Evolutionary conservation across 495 filamentous ascomycete species (phyloP), one percentile per base, ranked within the genome.

Genomic region (Chaetomium cochliodes): DNA sequence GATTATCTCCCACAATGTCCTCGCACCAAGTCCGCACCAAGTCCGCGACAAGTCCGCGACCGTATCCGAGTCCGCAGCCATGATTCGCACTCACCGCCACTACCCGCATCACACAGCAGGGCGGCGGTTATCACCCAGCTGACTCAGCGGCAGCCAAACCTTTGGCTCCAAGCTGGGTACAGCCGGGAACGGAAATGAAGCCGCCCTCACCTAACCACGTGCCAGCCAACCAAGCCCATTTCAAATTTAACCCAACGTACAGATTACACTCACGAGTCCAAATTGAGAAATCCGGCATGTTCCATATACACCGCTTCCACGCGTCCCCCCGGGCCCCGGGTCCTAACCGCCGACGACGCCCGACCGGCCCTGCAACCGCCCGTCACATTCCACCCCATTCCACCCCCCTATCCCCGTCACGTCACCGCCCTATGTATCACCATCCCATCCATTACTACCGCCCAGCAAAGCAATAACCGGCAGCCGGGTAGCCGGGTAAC

Each of bases 71-170:
- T 9, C 41, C 11, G 13, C 41, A 3, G 13, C 41, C 41, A 1
- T 7, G 33, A 37, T 9, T 18, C 41, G 8, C 39, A 11, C 44
- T 50, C 46, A 50, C 46, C 46, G 46, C 46, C 46, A 18, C 18
- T 50, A 20, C n/a, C 46, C 11, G 33, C 33, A 37, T 37, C 33
- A 12, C 33, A 37, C 33, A 37, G 33, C 33, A 37, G 33, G 33
- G 9, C 33, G 33, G 33, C 33, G 33, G 33, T 44, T 44, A 16
- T 44, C 41, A 3, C 41, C 3, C 41, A 11, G 46, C 46, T 50
- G 46, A 50, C 46, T 50, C 46, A 50, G 46, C 46, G 46, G 46
- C 46, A 50, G 8, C 46, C 46, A 50, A 50, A 50, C 20, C 20
- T 12, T 20, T 7, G 5, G n/a, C 44, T 3, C 15, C 16, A 20